A percentile compares a stretch with the other conserved stretches of the same genome.
These are phyloP conservation scores for Arachis monticola DNA, from an alignment of 331 rosid genomes.

Conservation along the genomic window DNA sequence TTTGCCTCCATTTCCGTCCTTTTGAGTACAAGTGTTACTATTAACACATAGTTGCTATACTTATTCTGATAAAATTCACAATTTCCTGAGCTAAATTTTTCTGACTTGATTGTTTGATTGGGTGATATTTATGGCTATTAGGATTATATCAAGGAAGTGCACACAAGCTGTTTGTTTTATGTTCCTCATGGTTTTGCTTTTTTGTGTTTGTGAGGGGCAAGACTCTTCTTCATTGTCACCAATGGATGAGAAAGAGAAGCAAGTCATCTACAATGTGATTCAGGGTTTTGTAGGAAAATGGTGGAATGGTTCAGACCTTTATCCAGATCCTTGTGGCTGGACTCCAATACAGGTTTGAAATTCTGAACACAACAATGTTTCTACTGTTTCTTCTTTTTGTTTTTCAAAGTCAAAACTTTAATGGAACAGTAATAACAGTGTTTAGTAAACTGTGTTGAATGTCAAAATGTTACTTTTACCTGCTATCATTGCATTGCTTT, in stretches of 20 bases:
- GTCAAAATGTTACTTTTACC: constrained; percentile 10
- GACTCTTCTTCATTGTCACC: constrained; percentile 41
- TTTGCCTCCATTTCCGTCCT: constrained; percentile 7
- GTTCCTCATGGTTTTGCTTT: constrained; percentile 10
- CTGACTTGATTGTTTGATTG: not conserved
- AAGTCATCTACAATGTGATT: constrained; percentile 59
- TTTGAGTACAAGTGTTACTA: not conserved
- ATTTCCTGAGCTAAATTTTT: constrained; percentile 17
- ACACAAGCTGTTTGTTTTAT: constrained; percentile 22
- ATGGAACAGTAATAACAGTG: constrained; percentile 14
- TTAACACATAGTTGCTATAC: not conserved
- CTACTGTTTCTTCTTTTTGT: not conserved
- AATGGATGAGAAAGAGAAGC: constrained; percentile 68
- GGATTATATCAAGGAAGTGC: constrained; percentile 13
- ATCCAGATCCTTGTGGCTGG: constrained; percentile 94
- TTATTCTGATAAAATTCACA: constrained; percentile 18
- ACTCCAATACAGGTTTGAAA: constrained; percentile 75
- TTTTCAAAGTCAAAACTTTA: not conserved
- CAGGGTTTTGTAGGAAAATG: constrained; percentile 78
- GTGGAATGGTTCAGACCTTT: constrained; percentile 86
- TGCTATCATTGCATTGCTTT: not conserved
- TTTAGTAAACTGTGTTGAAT: not conserved
- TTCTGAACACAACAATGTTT: constrained; percentile 3
- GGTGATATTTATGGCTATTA: constrained; percentile 19
- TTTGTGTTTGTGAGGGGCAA: constrained; percentile 25